Conservation (phyloP, 768 basidiomycete species). For the Amanita rubescens region DNA sequence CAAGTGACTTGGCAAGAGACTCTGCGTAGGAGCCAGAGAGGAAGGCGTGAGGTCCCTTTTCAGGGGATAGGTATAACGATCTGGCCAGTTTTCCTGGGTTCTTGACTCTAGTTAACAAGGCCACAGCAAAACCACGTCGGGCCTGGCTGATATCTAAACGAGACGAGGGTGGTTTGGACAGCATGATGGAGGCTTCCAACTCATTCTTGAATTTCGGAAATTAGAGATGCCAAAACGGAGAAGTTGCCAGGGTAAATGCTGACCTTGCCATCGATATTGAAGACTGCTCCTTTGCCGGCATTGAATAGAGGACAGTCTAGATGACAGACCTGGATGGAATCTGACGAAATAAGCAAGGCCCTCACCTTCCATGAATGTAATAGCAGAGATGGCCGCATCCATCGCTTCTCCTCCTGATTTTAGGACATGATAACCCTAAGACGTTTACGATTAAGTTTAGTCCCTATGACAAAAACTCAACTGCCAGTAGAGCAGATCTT, state of each 20-base stretch:
- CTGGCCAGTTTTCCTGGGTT: conserved; percentile 72
- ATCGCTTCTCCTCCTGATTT: conserved; percentile 69
- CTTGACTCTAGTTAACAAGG: conserved; percentile 56
- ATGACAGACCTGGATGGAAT: background rate
- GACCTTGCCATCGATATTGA: conserved; percentile 75
- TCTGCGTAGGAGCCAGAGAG: conserved; percentile 65
- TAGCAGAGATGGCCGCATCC: conserved; percentile 75
- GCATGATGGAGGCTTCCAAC: conserved; percentile 74
- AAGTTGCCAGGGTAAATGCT: conserved; percentile 2
- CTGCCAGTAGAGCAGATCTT: conserved; percentile 43
- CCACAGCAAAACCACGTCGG: conserved; percentile 56
- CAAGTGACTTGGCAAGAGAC: conserved; percentile 45
- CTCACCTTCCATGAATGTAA: conserved; percentile 64
- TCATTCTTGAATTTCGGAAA: conserved; percentile 49
- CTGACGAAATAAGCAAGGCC: background rate
- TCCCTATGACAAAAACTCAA: conserved; percentile 8
- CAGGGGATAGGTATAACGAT: conserved; percentile 62
- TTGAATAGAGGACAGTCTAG: conserved; percentile 76
- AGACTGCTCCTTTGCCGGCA: conserved; percentile 74
- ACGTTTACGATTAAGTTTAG: background rate
- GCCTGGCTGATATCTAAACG: conserved; percentile 50
- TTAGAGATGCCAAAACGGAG: background rate
- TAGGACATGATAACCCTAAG: conserved; percentile 55
- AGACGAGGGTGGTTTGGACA: conserved; percentile 66
- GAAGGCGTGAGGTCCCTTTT: conserved; percentile 57